Evolutionary conservation across 192 early-diverging fungal species (phyloP).

Genomic region (Backusella morwellensis): DNA sequence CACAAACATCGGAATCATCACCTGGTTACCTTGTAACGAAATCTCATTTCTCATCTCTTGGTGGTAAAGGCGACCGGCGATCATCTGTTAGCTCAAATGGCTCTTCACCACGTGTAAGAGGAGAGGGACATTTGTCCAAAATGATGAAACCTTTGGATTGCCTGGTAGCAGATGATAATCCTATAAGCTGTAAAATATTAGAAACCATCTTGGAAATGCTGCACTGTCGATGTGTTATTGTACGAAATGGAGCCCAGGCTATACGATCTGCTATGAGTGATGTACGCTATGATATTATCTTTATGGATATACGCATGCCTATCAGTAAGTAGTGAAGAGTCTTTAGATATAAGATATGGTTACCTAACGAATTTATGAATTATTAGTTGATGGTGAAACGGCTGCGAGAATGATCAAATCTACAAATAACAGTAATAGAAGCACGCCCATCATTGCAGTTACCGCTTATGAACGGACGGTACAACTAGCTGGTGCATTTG

Average conservation of each 20-base stretch:
- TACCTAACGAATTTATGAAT: neutral
- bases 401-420: constrained; percentile 95
- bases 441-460: constrained; percentile 80
- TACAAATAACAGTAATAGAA: constrained; percentile 82
- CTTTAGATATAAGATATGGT: neutral
- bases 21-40: neutral
- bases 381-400: constrained; percentile 83
- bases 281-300: constrained; percentile 89
- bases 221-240: constrained; percentile 77
- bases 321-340: constrained; percentile 62
- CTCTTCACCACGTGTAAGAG: neutral
- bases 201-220: constrained; percentile 81
- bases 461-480: constrained; percentile 71
- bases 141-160: constrained; percentile 39
- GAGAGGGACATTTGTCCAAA: neutral
- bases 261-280: constrained; percentile 86
- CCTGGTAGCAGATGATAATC: constrained; percentile 91
- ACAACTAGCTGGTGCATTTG: constrained; percentile 52
- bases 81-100: neutral
- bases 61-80: neutral
- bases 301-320: constrained; percentile 93
- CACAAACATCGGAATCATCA: neutral
- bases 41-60: neutral
- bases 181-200: constrained; percentile 83
- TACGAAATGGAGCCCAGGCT: constrained; percentile 90